These are phyloP conservation scores for Dalbergia cochinchinensis DNA, from an alignment of 306 rosid genomes.

Conservation along the genomic window DNA sequence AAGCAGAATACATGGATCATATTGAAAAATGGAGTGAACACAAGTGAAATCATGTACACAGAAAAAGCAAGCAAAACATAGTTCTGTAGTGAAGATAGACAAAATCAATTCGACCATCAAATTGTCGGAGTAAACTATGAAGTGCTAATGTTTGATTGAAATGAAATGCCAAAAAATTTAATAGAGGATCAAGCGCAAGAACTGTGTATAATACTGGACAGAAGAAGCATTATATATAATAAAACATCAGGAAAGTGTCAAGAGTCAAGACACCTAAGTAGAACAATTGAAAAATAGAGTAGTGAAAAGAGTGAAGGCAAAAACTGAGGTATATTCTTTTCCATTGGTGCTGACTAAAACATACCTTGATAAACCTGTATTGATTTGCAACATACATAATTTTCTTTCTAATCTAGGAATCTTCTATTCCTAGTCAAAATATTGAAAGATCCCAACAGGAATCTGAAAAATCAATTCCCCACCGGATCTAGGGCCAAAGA, in stretches of 20 bases:
- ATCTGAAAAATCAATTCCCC: neutral
- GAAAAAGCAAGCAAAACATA: conserved; percentile 5
- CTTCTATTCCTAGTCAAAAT: conserved; percentile 13
- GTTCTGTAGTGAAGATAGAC: neutral
- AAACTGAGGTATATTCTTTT: neutral
- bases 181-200: neutral
- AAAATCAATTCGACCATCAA: neutral
- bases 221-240: conserved; percentile 7
- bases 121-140: neutral
- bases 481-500: conserved; percentile 13
- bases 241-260: neutral
- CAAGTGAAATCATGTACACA: neutral
- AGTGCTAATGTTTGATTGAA: conserved; percentile 5
- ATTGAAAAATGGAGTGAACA: neutral
- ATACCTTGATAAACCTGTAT: conserved; percentile 3
- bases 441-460: conserved; percentile 11
- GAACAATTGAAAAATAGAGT: neutral
- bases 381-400: neutral
- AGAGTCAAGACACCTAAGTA: neutral
- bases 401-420: conserved; percentile 21
- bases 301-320: neutral
- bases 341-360: neutral
- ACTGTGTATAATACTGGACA: neutral
- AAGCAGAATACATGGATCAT: neutral
- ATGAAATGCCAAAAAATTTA: conserved; percentile 7